phyloP scores from a whole-genome alignment of 805 yeast genomes.

The Candida nonsorbophila region DNA sequence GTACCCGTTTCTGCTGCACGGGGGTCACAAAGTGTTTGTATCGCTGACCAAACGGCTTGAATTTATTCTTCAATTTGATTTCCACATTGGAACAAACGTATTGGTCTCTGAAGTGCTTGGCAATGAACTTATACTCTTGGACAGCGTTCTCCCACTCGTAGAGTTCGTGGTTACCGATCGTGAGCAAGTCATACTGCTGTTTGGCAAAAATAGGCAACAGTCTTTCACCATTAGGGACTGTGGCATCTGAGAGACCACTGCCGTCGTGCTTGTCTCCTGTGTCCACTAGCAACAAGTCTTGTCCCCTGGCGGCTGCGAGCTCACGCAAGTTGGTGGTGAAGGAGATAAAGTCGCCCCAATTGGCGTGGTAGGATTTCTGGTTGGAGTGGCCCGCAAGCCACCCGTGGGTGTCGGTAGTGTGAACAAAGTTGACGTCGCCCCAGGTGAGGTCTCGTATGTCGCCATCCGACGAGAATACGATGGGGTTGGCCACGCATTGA shows the following conservation, averaged over 20 bases:
- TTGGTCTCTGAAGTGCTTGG: constrained; percentile 52
- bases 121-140: constrained; percentile 61
- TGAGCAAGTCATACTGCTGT: constrained; percentile 69
- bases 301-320: constrained; percentile 38
- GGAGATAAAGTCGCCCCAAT: constrained; percentile 89
- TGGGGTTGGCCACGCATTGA: no score
- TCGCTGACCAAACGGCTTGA: constrained; percentile 64
- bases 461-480: no score
- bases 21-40: constrained; percentile 63
- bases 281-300: constrained; percentile 72
- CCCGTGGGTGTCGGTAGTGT: constrained; percentile 96
- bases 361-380: constrained; percentile 72
- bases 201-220: constrained; percentile 60
- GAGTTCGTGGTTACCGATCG: constrained; percentile 90
- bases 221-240: constrained; percentile 62
- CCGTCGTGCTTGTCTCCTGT: constrained; percentile 96
- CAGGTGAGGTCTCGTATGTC: constrained; percentile 54
- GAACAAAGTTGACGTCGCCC: constrained; percentile 79
- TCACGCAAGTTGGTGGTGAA: constrained; percentile 51
- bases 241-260: constrained; percentile 81
- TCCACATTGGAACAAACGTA: constrained; percentile 75
- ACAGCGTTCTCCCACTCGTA: constrained; percentile 60
- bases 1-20: constrained; percentile 43
- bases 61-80: constrained; percentile 36
- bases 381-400: constrained; percentile 90